phyloP scores from a whole-genome alignment of 306 rosid species.

The Luffa acutangula region DNA sequence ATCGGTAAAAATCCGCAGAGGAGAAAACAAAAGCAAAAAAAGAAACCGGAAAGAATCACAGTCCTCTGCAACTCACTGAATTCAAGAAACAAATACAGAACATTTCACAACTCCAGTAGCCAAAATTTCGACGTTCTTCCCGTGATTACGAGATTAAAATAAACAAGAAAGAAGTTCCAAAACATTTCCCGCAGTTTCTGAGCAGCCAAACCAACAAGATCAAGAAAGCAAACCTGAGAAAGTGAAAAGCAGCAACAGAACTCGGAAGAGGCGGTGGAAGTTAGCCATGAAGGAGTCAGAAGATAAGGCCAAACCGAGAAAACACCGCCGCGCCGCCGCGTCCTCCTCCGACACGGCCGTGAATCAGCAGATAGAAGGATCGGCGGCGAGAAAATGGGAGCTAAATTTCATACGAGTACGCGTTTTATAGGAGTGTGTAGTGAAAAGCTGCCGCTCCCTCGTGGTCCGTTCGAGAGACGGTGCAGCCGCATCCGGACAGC shows the following conservation, averaged over 20 bases:
- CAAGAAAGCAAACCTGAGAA: conserved; percentile 38
- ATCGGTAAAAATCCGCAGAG: too few species aligned
- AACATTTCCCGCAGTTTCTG: not conserved
- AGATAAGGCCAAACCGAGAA: not conserved
- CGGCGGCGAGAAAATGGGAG: not conserved
- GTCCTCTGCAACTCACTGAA: not conserved
- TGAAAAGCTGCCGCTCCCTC: not conserved
- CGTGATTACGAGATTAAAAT: not conserved
- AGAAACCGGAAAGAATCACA: not conserved
- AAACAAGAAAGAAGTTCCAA: not conserved
- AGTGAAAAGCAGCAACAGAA: conserved; percentile 31
- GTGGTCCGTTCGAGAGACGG: not conserved
- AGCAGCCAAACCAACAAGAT: conserved; percentile 13
- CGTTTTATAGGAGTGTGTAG: not conserved
- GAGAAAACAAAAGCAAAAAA: not conserved
- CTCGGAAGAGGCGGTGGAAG: conserved; percentile 21
- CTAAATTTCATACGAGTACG: not conserved
- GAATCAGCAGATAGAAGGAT: not conserved
- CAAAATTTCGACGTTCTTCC: not conserved
- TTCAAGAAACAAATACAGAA: not conserved
- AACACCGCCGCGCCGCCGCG: not conserved
- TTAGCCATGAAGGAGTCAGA: conserved; percentile 12
- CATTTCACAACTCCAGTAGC: not conserved
- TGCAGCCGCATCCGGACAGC: not conserved
- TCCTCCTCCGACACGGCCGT: not conserved